Conservation (phyloP, 148 eudicot species). For the Rhododendron ferrugineum region DNA sequence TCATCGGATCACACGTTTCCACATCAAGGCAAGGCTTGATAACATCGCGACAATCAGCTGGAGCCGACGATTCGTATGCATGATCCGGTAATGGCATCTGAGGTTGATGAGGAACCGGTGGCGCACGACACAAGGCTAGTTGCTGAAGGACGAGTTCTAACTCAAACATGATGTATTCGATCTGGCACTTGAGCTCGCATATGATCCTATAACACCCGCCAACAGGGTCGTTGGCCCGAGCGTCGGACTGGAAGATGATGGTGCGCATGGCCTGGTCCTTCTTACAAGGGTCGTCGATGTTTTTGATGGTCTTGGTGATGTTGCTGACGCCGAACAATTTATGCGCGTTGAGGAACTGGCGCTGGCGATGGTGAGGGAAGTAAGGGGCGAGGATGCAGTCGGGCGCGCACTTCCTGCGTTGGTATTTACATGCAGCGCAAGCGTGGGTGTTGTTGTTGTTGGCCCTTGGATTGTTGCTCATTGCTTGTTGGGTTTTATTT, state of each 20-base stretch:
- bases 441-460: slow-evolving; percentile 37
- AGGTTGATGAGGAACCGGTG: background rate
- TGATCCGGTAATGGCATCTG: too few relatives aligned
- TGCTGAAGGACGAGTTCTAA: background rate
- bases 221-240: background rate
- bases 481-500: background rate
- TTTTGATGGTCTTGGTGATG: slow-evolving; percentile 62
- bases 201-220: background rate
- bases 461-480: background rate
- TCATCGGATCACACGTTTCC: background rate
- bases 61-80: background rate
- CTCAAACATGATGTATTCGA: background rate
- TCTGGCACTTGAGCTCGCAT: background rate
- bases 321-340: slow-evolving; percentile 81
- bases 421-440: slow-evolving; percentile 86
- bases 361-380: slow-evolving; percentile 68
- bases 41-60: background rate
- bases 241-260: background rate
- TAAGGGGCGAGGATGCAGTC: slow-evolving; percentile 77
- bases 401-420: slow-evolving; percentile 65
- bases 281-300: slow-evolving; percentile 27
- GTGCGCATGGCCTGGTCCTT: slow-evolving; percentile 35
- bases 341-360: slow-evolving; percentile 73
- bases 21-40: background rate
- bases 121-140: background rate